Conservation (phyloP, 2,329 filamentous ascomycete species). For the Cucurbitaria berberidis region DNA sequence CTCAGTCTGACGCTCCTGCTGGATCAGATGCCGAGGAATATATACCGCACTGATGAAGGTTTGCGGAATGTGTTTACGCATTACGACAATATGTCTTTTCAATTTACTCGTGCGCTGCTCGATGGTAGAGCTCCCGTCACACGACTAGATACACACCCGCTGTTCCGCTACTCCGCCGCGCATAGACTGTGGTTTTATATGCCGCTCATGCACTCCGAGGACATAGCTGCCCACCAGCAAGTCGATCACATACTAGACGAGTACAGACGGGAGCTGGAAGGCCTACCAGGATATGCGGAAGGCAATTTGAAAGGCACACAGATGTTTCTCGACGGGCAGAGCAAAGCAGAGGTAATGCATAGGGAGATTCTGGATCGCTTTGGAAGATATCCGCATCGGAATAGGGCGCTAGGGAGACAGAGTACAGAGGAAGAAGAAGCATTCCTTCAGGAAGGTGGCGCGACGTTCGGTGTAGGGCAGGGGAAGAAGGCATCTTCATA, state of each 20-base stretch:
- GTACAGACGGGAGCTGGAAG: constrained; percentile 44
- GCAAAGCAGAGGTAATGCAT: constrained; percentile 56
- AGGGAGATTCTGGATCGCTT: constrained; percentile 59
- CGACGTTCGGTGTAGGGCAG: constrained; percentile 49
- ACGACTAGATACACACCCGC: constrained; percentile 39
- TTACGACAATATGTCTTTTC: constrained; percentile 63
- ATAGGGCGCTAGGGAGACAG: constrained; percentile 57
- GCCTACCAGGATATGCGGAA: constrained; percentile 27
- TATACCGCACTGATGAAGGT: constrained; percentile 58
- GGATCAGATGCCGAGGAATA: constrained; percentile 69
- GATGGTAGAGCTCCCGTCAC: constrained; percentile 22
- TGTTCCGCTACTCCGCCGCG: constrained; percentile 38
- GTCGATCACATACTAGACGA: constrained; percentile 42
- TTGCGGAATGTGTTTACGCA: constrained; percentile 59
- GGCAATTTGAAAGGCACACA: constrained; percentile 21
- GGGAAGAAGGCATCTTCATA: constrained; percentile 1
- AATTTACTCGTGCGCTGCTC: constrained; percentile 51
- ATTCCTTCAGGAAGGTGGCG: constrained; percentile 56
- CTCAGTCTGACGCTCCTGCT: constrained; percentile 64
- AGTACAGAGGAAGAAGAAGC: constrained; percentile 58
- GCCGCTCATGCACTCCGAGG: constrained; percentile 66
- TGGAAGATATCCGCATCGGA: constrained; percentile 66
- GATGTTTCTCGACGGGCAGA: constrained; percentile 35
- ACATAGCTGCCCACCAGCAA: constrained; percentile 53
- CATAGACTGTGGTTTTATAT: constrained; percentile 65